Evolutionary conservation across 257 asterid species (phyloP), one percentile per base, ranked within the genome.

Genomic region (Solanum tacnaense): DNA sequence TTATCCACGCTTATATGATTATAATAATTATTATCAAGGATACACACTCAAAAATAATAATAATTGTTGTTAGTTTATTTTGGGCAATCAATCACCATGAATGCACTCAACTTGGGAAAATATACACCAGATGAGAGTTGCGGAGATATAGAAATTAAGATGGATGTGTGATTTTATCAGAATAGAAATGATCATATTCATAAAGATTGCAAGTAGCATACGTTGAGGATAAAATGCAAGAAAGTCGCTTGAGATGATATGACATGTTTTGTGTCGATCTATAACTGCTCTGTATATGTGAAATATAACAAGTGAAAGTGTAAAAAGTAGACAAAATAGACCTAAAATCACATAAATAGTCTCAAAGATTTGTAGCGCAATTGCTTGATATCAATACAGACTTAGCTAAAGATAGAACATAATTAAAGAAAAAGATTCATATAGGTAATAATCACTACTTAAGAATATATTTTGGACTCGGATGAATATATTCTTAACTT

Each of bases 1-100:
- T 29, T 81, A 20, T 82, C 85, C 85, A 82, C 67, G 85, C 85
- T 82, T 49, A 29, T 29, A 82, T 82, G 85, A 81, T 81, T 81
- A 29, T 29, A 29, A 29, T 29, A 29, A 4, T 13, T 34, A 46
- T 13, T 46, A 41, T 44, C 79, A 72, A 73, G 16, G 7, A 72
- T 52, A 52, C 65, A 56, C 25, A 49, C 58, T 5, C 58, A 44
- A 12, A 12, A 46, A 46, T 13, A 49, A 13, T 49, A 49, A 49
- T 13, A 49, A 49, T 49, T 49, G 58, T 13, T 49, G 58, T 1
- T 49, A 49, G 20, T 49, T 49, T 49, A 39, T 49, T 49, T 49
- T 49, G 20, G 20, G 58, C 20, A 49, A 49, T 15, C 21, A 49
- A 49, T 49, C 58, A 49, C 58, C 58, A 15, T 49, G 56, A 13